Base-by-base conservation (phyloP, 257 asterid genomes). In the Solanum etuberosum region DNA sequence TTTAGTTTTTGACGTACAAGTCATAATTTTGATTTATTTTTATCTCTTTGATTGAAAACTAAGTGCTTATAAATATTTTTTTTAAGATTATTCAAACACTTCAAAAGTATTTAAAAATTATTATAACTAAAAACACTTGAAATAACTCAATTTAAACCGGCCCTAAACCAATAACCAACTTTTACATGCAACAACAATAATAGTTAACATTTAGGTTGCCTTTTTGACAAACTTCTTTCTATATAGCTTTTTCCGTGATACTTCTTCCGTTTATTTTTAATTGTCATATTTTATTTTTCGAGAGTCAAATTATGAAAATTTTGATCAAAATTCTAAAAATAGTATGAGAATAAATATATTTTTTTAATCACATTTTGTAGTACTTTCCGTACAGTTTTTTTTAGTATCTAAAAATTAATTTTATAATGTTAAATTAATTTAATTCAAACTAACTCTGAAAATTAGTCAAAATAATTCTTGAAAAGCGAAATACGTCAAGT, bases 341-440 rank as follows among this genome's bases (percentile, higher is more conserved):
- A 57, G 8, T 21, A 21, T 21, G 67, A 57, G 27, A 57, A 57
- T 20, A 59, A 21, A 16, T 51, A 6, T 3, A 21, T 7, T 21
- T 57, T 46, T 59, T 59, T 20, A 8, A 59, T 59, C 27, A 21
- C 67, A 59, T 54, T 21, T 21, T 9, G 0, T 59, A 59, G 5
- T 6, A 51, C 1, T 51, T 51, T 51, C 0, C 9, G 0, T 51
- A 51, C 0, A 51, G 0, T 2, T 18, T 51, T 51, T 54, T 54
- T 54, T 0, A 54, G 9, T 54, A 20, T 20, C 25, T 54, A 54
- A 54, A 20, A 16, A 51, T 51, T 51, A 51, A 51, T 51, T 51
- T 0, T 16, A 2, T 0, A 54, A 51, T 51, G 4, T 54, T 18
- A 54, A 54, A 54, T 54, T 54, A 20, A 54, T 54, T 2, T 54